phyloP scores from a whole-genome alignment of 192 early-diverging fungal species.

The Martensiomyces pterosporus region DNA sequence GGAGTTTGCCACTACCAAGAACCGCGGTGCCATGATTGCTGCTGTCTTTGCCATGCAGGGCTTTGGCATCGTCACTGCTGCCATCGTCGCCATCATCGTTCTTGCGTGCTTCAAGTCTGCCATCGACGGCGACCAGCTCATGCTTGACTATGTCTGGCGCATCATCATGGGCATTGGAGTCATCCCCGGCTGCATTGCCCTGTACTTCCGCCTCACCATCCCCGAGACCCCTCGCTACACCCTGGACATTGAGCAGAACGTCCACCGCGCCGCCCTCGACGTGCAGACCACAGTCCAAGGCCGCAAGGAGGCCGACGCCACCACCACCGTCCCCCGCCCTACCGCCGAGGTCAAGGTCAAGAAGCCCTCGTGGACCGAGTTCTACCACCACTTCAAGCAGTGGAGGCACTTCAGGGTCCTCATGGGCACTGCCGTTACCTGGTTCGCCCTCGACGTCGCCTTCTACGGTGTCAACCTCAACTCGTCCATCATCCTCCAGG shows the following conservation, averaged over 20 bases:
- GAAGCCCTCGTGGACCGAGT: conserved; percentile 52
- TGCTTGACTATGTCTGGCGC: conserved; percentile 85
- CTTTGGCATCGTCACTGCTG: conserved; percentile 77
- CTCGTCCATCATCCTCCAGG: conserved; percentile 64
- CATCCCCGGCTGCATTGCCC: conserved; percentile 71
- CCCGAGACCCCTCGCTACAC: conserved; percentile 92
- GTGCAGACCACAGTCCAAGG: conserved; percentile 14
- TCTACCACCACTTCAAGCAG: conserved; percentile 64
- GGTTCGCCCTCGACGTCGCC: conserved; percentile 74
- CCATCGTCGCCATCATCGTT: conserved; percentile 66
- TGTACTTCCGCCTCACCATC: conserved; percentile 89
- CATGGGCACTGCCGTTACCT: conserved; percentile 63
- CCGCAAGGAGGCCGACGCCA: conserved; percentile 19
- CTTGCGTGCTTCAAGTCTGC: conserved; percentile 63
- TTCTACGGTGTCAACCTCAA: conserved; percentile 79
- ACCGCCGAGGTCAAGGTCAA: conserved; percentile 18
- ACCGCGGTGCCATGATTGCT: conserved; percentile 86
- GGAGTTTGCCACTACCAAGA: conserved; percentile 75
- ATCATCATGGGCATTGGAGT: conserved; percentile 78
- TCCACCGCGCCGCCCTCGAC: conserved; percentile 30
- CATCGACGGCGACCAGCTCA: conserved; percentile 57
- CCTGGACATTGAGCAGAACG: conserved; percentile 65
- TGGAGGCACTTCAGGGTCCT: conserved; percentile 79
- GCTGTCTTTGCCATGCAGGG: conserved; percentile 93
- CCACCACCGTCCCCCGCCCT: conserved; percentile 42